These are phyloP conservation scores for Metrosideros polymorpha DNA, from an alignment of 441 rosid genomes.

Conservation along the genomic window DNA sequence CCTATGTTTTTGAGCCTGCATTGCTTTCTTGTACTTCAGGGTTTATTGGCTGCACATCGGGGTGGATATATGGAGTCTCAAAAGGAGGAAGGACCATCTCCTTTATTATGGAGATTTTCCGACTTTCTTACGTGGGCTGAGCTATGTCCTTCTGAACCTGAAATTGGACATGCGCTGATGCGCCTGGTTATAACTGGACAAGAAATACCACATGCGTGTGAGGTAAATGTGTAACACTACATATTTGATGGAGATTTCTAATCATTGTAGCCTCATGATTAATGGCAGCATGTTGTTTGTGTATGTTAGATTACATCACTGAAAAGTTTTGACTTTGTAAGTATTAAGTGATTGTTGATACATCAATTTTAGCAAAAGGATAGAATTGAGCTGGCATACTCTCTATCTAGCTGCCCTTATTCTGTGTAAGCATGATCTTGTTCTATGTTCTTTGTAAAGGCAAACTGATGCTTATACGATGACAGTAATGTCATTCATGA, in stretches of 20 bases:
- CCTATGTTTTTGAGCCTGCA: background rate
- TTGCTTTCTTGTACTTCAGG: constrained; percentile 32
- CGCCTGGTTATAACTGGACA: constrained; percentile 96
- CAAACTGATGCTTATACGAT: background rate
- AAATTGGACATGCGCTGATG: constrained; percentile 98
- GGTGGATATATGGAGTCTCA: constrained; percentile 98
- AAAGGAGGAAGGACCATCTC: constrained; percentile 98
- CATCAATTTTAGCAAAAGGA: background rate
- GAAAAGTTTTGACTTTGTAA: background rate
- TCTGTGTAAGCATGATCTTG: background rate
- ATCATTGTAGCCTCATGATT: background rate
- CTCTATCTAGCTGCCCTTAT: background rate
- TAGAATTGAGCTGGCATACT: background rate
- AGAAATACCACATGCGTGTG: constrained; percentile 98
- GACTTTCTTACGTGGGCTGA: constrained; percentile 98
- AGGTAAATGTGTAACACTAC: constrained; percentile 37
- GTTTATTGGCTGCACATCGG: constrained; percentile 95
- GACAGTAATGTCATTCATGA: background rate
- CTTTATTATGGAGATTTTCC: constrained; percentile 94
- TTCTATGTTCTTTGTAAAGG: background rate
- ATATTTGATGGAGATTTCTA: background rate
- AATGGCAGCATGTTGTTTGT: background rate
- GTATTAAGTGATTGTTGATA: background rate
- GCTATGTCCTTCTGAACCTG: constrained; percentile 97
- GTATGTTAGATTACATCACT: background rate